Evolutionary conservation across 129 eudicot species (phyloP), one percentile per base, ranked within the genome.

Genomic region (Pulicaria dysenterica): DNA sequence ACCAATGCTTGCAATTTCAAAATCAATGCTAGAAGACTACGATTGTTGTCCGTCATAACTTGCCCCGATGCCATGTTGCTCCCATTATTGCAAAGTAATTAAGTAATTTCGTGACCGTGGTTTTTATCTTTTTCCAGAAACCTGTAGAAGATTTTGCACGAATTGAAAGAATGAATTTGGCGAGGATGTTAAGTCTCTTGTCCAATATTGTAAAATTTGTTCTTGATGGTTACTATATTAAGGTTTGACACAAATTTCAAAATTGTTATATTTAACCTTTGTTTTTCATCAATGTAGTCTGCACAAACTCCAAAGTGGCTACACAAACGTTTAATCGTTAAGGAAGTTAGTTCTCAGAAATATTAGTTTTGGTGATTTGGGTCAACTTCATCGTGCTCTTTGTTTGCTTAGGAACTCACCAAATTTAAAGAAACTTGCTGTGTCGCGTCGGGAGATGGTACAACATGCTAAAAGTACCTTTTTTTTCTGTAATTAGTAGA

Each of bases 361-460:
- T 16, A 55, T 67, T 17, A 36, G 36, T 53, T 6, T 67, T 46
- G 36, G 50, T 41, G 67, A 70, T 64, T 53, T 41, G 53, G 66
- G 45, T 45, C 66, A 70, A 62, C 59, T 70, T 70, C 58, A 8
- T n/a, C 24, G 67, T 55, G 73, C 74, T 61, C 61, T 73, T 11
- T 61, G 70, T 48, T 5, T 67, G 68, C 67, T 76, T 70, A 65
- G 34, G 19, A 70, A 19, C 57, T 61, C 72, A 42, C 74, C 74
- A 3, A 66, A 66, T 45, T 7, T 76, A 50, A 39, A 10, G 34
- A 48, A 2, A 12, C 42, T 76, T 12, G 2, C 19, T 24, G 8
- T 57, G 10, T 8, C n/a, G 16, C 8, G 17, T 40, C 1, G 7
- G 50, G 36, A 4, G 13, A 17, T 16, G 61, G 73, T 75, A 57